Evolutionary conservation across 1,284 basidiomycete genomes (phyloP).

Genomic region (Irpex lacteus): DNA sequence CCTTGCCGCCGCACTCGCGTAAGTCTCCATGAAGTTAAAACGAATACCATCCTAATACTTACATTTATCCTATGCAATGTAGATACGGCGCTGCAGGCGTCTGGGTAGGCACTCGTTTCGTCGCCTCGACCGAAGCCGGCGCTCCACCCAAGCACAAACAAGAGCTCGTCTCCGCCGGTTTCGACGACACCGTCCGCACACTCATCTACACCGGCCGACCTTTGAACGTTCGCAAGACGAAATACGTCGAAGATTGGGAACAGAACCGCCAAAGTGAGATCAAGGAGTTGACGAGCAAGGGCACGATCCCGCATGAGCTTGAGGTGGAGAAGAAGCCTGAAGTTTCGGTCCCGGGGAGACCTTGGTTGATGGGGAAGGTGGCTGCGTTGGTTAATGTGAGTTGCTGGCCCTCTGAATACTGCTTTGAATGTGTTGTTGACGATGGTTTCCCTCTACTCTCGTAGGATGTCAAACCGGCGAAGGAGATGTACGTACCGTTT

Average conservation of each 20-base stretch:
- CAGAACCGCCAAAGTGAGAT: slow-evolving; percentile 60
- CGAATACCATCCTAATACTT: too few relatives aligned
- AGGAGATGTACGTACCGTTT: slow-evolving; percentile 59
- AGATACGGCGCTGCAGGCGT: slow-evolving; percentile 75
- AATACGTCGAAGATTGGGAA: slow-evolving; percentile 73
- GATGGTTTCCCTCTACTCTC: slow-evolving; percentile 8
- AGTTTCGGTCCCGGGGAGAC: slow-evolving; percentile 56
- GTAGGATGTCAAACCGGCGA: slow-evolving; percentile 79
- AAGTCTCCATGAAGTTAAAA: slow-evolving; percentile 22
- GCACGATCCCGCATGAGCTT: slow-evolving; percentile 73
- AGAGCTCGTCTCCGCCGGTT: slow-evolving; percentile 58
- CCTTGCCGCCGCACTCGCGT: slow-evolving; percentile 77
- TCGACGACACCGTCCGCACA: slow-evolving; percentile 70
- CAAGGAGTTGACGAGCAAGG: slow-evolving; percentile 55
- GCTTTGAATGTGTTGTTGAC: background rate
- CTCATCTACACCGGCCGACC: slow-evolving; percentile 84
- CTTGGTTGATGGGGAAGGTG: slow-evolving; percentile 85
- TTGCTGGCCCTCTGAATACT: slow-evolving; percentile 6
- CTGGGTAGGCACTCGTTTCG: slow-evolving; percentile 92
- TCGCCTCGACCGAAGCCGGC: slow-evolving; percentile 79
- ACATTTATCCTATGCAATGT: too few relatives aligned
- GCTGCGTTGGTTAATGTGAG: slow-evolving; percentile 70
- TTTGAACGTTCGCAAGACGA: slow-evolving; percentile 75
- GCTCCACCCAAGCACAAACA: slow-evolving; percentile 84
- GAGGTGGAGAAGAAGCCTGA: slow-evolving; percentile 73